These are phyloP conservation scores for Acacia acuminata DNA, from an alignment of 306 rosid genomes.

Conservation along the genomic window DNA sequence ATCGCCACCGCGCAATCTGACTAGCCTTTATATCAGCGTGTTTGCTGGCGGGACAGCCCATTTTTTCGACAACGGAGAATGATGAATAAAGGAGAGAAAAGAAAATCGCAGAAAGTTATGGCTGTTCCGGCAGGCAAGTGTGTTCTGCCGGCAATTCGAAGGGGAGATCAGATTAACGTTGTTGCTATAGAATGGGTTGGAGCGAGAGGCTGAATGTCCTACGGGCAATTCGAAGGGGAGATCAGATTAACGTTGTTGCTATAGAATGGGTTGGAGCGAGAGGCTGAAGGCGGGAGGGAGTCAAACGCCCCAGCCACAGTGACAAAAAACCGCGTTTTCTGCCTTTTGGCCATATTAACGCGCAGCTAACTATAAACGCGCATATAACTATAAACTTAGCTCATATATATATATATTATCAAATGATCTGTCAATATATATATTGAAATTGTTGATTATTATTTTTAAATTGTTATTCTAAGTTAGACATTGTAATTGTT, in stretches of 20 bases:
- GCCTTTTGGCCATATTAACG: background rate
- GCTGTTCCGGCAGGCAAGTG: background rate
- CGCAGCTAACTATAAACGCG: too few relatives aligned
- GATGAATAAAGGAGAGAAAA: background rate
- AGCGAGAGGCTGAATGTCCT: background rate
- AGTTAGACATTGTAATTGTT: too few relatives aligned
- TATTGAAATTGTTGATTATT: too few relatives aligned
- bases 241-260: background rate
- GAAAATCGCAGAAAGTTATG: background rate
- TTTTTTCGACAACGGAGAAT: conserved; percentile 21
- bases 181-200: background rate
- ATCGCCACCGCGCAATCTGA: conserved; percentile 82
- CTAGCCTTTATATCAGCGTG: conserved; percentile 58
- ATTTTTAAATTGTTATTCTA: too few relatives aligned
- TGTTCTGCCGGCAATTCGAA: background rate
- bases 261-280: background rate
- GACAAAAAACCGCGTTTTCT: conserved; percentile 6
- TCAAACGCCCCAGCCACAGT: background rate
- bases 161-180: background rate
- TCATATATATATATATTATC: too few relatives aligned
- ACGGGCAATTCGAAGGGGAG: too few relatives aligned
- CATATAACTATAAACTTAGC: too few relatives aligned
- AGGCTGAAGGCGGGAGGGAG: background rate
- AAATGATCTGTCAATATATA: too few relatives aligned
- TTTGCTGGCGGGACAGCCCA: conserved; percentile 77